phyloP scores from a whole-genome alignment of 345 rosid species.

The Pugionium cornutum region DNA sequence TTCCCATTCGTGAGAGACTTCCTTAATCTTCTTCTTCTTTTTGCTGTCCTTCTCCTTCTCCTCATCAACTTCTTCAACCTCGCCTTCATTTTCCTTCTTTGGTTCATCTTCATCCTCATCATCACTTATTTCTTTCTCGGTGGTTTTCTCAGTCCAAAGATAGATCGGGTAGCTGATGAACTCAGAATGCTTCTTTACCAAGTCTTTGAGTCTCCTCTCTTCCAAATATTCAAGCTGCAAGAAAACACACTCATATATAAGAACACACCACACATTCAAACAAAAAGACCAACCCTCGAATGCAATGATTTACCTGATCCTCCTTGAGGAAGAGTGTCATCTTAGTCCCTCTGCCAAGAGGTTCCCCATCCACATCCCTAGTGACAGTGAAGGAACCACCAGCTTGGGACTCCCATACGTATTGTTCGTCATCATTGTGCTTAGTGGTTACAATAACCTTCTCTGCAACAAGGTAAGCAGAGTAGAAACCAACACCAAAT shows the following conservation, averaged over 20 bases:
- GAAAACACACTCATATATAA: background rate
- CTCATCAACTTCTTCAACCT: slow-evolving; percentile 75
- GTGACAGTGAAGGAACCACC: slow-evolving; percentile 92
- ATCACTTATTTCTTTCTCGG: slow-evolving; percentile 83
- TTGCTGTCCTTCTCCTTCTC: slow-evolving; percentile 72
- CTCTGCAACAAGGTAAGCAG: slow-evolving; percentile 89
- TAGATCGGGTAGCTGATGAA: slow-evolving; percentile 88
- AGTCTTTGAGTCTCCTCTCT: slow-evolving; percentile 89
- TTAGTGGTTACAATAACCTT: slow-evolving; percentile 77
- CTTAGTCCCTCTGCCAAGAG: slow-evolving; percentile 88
- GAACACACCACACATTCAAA: background rate
- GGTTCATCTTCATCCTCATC: slow-evolving; percentile 79
- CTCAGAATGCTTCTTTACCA: slow-evolving; percentile 91
- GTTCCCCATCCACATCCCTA: slow-evolving; percentile 69
- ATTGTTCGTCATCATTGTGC: slow-evolving; percentile 86
- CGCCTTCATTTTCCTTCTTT: slow-evolving; percentile 70
- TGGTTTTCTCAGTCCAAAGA: slow-evolving; percentile 87
- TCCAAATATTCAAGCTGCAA: slow-evolving; percentile 76
- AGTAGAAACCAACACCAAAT: slow-evolving; percentile 91
- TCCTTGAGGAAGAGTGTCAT: slow-evolving; percentile 78
- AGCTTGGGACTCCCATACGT: slow-evolving; percentile 93
- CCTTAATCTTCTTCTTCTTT: slow-evolving; percentile 90
- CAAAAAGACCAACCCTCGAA: background rate
- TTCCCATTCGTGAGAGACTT: slow-evolving; percentile 86
- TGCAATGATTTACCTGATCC: slow-evolving; percentile 54